A percentile compares a stretch with the other conserved stretches of the same genome.
phyloP scores from a whole-genome alignment of 331 rosid genomes.

The Acacia concinna region DNA sequence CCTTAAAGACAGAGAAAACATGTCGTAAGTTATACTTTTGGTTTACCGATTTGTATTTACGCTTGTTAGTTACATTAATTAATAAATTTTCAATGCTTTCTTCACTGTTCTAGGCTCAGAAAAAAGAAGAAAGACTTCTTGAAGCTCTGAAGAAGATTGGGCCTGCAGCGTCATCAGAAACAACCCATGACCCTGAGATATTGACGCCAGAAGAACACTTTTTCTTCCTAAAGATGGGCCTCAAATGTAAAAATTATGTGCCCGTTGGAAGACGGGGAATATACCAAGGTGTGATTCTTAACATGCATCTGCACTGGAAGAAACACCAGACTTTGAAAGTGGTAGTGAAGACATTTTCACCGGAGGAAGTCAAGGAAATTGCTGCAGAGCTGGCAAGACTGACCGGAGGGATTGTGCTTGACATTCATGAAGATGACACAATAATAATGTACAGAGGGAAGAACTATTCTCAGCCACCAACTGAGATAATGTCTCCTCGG shows the following conservation, averaged over 20 bases:
- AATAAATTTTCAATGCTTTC: conserved; percentile 15
- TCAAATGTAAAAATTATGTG: conserved; percentile 85
- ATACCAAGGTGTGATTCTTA: conserved; percentile 91
- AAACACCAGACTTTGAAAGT: conserved; percentile 91
- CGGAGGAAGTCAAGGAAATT: conserved; percentile 90
- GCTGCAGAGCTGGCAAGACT: conserved; percentile 89
- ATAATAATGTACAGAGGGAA: conserved; percentile 96
- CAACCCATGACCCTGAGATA: conserved; percentile 93
- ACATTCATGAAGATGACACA: conserved; percentile 79
- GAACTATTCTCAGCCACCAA: conserved; percentile 94
- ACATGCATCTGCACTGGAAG: conserved; percentile 99
- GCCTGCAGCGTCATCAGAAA: conserved; percentile 67
- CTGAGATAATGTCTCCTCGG: conserved; percentile 97
- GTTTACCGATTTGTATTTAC: conserved; percentile 3
- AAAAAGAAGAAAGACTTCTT: conserved; percentile 68
- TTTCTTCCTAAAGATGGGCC: conserved; percentile 92
- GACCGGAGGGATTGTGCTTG: conserved; percentile 89
- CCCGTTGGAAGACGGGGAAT: conserved; percentile 95
- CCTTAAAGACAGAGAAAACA: conserved; percentile 13
- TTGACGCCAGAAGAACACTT: conserved; percentile 95
- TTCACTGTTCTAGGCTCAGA: conserved; percentile 61
- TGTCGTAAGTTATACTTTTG: conserved; percentile 1
- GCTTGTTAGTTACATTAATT: conserved; percentile 15
- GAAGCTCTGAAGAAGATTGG: conserved; percentile 81
- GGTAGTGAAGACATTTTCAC: conserved; percentile 79